Conservation (phyloP, 2,329 filamentous ascomycete genomes). For the Colletotrichum sp. region DNA sequence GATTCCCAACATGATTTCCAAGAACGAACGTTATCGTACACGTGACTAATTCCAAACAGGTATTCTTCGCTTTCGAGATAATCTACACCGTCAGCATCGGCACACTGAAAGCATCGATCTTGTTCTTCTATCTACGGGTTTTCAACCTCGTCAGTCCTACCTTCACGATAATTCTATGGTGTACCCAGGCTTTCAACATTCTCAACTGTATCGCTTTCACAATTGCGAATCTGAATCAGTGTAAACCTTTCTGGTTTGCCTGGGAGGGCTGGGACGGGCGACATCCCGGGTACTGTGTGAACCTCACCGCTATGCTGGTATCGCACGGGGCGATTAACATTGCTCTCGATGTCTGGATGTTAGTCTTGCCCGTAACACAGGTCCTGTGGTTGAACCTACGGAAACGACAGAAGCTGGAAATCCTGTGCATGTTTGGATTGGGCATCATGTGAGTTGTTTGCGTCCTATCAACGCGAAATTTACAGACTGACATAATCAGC, state of each 20-base stretch:
- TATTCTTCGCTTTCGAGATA: slow-evolving; percentile 12
- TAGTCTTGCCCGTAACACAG: slow-evolving; percentile 44
- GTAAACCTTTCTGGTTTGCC: slow-evolving; percentile 44
- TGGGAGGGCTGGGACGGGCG: slow-evolving; percentile 43
- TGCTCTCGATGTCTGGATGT: slow-evolving; percentile 46
- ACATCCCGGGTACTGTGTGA: slow-evolving; percentile 34
- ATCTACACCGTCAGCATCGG: slow-evolving; percentile 36
- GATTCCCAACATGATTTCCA: neutral
- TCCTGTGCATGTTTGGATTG: slow-evolving; percentile 42
- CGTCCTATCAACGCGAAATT: neutral
- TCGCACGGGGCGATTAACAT: slow-evolving; percentile 48
- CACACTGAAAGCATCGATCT: slow-evolving; percentile 40
- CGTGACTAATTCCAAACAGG: neutral
- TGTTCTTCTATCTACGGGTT: slow-evolving; percentile 41
- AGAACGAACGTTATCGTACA: neutral
- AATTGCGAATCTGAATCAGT: slow-evolving; percentile 42
- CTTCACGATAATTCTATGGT: slow-evolving; percentile 28
- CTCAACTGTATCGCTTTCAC: slow-evolving; percentile 30
- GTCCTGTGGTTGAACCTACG: slow-evolving; percentile 34
- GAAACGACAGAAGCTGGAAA: slow-evolving; percentile 39
- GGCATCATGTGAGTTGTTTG: slow-evolving; percentile 20
- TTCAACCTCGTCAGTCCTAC: slow-evolving; percentile 33
- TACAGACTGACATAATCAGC: slow-evolving; percentile 24
- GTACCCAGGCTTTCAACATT: slow-evolving; percentile 19
- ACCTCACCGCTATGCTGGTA: slow-evolving; percentile 43